Evolutionary conservation across 306 rosid genomes (phyloP).

Genomic region (Sesbania bispinosa): DNA sequence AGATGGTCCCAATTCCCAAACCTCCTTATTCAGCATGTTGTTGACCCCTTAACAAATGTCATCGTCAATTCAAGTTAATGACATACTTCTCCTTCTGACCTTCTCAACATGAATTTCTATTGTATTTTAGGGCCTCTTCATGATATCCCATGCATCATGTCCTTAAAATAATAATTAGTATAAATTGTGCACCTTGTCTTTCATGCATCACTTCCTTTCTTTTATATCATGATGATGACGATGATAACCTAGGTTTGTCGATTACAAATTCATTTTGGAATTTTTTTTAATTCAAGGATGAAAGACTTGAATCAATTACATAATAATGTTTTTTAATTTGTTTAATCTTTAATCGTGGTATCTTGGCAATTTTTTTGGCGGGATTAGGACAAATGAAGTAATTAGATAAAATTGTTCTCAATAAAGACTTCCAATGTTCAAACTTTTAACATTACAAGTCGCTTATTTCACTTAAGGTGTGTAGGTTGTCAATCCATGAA

Average conservation of each 20-base stretch:
- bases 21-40: background rate
- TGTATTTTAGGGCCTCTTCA: background rate
- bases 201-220: background rate
- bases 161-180: background rate
- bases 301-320: background rate
- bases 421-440: no score
- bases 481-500: no score
- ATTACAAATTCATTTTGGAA: background rate
- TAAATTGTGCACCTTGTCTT: background rate
- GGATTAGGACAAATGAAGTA: no score
- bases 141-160: background rate
- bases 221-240: background rate
- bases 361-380: no score
- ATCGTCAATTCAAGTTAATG: background rate
- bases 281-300: background rate
- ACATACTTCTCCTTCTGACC: background rate
- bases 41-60: conserved; percentile 7
- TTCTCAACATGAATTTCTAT: background rate
- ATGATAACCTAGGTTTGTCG: background rate
- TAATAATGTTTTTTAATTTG: background rate
- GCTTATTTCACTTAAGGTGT: no score
- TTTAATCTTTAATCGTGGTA: no score
- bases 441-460: no score
- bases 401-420: no score
- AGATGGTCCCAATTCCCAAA: background rate